These are phyloP conservation scores for Flaveria brownii DNA, from an alignment of 129 eudicot genomes.

Conservation along the genomic window DNA sequence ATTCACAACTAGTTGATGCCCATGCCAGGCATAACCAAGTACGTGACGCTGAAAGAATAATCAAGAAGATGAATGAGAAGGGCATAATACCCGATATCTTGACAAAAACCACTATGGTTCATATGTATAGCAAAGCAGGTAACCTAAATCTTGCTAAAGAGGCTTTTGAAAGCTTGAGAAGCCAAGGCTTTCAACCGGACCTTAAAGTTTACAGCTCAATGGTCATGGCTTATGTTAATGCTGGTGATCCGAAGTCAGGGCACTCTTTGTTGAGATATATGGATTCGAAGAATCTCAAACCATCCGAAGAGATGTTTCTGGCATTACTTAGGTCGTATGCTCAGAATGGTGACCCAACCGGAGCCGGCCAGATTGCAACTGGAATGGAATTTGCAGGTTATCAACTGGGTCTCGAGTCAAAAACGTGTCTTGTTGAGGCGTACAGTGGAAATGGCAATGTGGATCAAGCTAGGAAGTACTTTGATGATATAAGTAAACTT, in stretches of 20 bases:
- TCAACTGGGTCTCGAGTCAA: slow-evolving; percentile 45
- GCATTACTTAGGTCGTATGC: slow-evolving; percentile 62
- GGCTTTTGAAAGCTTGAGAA: slow-evolving; percentile 54
- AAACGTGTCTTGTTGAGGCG: slow-evolving; percentile 66
- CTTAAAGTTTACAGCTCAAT: slow-evolving; percentile 56
- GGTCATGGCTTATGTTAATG: slow-evolving; percentile 72
- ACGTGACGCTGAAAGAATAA: slow-evolving; percentile 65
- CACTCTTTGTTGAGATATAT: slow-evolving; percentile 51
- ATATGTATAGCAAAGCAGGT: slow-evolving; percentile 71
- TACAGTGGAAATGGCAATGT: slow-evolving; percentile 40
- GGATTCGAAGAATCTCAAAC: slow-evolving; percentile 52
- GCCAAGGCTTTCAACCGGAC: slow-evolving; percentile 72
- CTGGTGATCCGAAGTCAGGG: slow-evolving; percentile 42
- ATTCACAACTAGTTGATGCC: slow-evolving; percentile 59
- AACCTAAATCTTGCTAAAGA: slow-evolving; percentile 58
- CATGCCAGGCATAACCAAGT: slow-evolving; percentile 59
- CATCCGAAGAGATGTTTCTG: slow-evolving; percentile 52
- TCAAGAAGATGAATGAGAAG: slow-evolving; percentile 69
- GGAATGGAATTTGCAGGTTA: slow-evolving; percentile 64
- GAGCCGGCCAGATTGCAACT: slow-evolving; percentile 41
- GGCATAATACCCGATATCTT: slow-evolving; percentile 66
- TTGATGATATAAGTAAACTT: slow-evolving; percentile 53
- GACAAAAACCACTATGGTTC: slow-evolving; percentile 52
- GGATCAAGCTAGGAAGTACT: slow-evolving; percentile 55
- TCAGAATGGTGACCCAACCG: slow-evolving; percentile 40